These are phyloP conservation scores for Plasmodium ovale DNA, from an alignment of 169 alveolate species.

Conservation along the genomic window DNA sequence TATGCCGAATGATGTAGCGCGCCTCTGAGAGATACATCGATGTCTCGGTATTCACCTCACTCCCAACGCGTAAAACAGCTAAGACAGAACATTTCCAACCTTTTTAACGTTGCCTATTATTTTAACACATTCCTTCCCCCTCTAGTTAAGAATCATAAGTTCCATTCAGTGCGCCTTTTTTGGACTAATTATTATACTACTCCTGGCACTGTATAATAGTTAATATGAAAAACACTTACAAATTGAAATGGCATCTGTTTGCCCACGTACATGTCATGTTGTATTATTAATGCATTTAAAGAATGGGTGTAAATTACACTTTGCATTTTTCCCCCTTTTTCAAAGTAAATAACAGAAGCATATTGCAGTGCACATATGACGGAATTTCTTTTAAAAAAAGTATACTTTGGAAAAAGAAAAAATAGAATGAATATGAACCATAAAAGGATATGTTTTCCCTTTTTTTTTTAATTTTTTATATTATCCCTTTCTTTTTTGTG, in stretches of 20 bases:
- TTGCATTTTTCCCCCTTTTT: constrained; percentile 17
- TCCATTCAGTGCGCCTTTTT: constrained; percentile 63
- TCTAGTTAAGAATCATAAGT: constrained; percentile 58
- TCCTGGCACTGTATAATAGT: constrained; percentile 36
- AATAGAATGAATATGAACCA: not conserved
- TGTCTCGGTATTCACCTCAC: not conserved
- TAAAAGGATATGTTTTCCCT: not conserved
- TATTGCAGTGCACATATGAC: constrained; percentile 32
- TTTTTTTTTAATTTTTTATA: not conserved
- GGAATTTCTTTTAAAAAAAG: constrained; percentile 66
- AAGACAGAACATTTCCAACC: no score
- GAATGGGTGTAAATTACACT: not conserved
- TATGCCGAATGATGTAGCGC: not conserved
- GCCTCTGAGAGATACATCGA: not conserved
- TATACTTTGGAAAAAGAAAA: no score
- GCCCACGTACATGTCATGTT: not conserved
- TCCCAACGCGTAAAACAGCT: no score
- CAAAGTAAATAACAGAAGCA: constrained; percentile 22
- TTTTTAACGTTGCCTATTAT: not conserved
- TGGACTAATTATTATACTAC: constrained; percentile 37
- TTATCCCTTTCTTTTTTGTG: not conserved
- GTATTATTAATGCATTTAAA: not conserved
- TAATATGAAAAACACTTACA: not conserved
- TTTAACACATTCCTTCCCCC: not conserved
- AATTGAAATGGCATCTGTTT: not conserved